These are phyloP conservation scores for Calonectria hawksworthii DNA, from an alignment of 2,329 filamentous ascomycete genomes.

Conservation along the genomic window DNA sequence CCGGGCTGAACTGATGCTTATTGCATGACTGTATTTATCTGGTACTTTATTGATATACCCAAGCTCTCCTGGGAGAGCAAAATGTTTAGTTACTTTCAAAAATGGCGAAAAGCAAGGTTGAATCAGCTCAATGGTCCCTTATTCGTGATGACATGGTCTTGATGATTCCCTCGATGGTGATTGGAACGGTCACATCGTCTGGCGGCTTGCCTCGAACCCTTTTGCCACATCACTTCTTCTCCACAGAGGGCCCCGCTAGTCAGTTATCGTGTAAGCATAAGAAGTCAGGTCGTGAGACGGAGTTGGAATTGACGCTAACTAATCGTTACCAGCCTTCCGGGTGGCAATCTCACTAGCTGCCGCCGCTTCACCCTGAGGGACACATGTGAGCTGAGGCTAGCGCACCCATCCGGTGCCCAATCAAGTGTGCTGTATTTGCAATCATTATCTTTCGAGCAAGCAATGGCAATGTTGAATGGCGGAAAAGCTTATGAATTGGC, in stretches of 20 bases:
- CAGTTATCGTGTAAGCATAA: not conserved
- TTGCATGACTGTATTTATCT: slow-evolving; percentile 9
- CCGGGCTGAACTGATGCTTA: slow-evolving; percentile 3
- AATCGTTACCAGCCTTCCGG: not conserved
- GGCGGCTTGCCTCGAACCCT: not conserved
- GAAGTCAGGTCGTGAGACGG: not conserved
- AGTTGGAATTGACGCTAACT: slow-evolving; percentile 1
- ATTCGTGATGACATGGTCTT: not conserved
- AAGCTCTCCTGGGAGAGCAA: slow-evolving; percentile 23
- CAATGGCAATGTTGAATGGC: not conserved
- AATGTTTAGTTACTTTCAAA: slow-evolving; percentile 17
- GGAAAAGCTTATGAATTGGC: not conserved
- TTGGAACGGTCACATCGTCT: not conserved
- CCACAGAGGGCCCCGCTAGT: not conserved
- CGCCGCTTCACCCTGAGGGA: not conserved
- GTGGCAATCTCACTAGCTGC: not conserved
- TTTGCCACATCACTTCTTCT: not conserved
- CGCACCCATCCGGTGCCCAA: not conserved
- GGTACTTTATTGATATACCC: slow-evolving; percentile 27
- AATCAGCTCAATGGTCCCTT: not conserved
- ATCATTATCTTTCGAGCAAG: not conserved
- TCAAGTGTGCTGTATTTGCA: not conserved
- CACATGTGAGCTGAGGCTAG: slow-evolving; percentile 1
- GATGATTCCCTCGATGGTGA: not conserved
- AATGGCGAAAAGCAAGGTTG: not conserved